Conservation (phyloP, 345 rosid genomes). For the Euphorbia lathyris region DNA sequence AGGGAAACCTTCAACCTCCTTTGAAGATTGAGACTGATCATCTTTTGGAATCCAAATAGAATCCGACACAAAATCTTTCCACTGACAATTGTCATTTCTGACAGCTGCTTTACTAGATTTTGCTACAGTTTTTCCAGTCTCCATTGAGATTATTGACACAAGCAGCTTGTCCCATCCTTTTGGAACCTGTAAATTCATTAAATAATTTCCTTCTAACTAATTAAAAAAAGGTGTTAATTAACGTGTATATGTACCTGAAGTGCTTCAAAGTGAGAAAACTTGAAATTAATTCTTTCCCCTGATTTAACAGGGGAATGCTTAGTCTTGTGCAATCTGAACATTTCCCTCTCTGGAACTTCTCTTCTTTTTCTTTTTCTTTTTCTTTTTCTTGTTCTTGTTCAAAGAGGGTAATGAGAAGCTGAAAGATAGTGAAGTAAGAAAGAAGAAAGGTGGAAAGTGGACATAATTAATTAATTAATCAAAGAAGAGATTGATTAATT, state of each 20-base stretch:
- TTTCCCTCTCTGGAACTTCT: slow-evolving; percentile 5
- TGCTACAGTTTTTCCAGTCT: slow-evolving; percentile 47
- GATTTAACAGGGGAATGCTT: slow-evolving; percentile 27
- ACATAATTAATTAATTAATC: background rate
- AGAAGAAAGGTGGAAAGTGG: background rate
- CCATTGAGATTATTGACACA: slow-evolving; percentile 41
- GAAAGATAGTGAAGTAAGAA: background rate
- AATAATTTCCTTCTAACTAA: background rate
- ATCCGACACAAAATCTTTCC: slow-evolving; percentile 46
- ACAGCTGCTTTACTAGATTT: slow-evolving; percentile 42
- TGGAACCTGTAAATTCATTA: slow-evolving; percentile 39
- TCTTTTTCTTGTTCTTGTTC: background rate
- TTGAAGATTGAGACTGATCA: slow-evolving; percentile 22
- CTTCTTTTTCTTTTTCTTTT: background rate
- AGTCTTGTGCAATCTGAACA: slow-evolving; percentile 48
- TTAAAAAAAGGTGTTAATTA: background rate
- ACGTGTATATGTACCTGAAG: slow-evolving; percentile 31
- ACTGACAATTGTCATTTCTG: slow-evolving; percentile 52
- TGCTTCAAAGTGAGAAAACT: slow-evolving; percentile 44
- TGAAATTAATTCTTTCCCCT: slow-evolving; percentile 48
- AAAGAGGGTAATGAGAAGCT: background rate
- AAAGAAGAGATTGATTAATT: background rate
- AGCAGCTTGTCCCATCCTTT: slow-evolving; percentile 67
- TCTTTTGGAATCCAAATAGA: slow-evolving; percentile 38
- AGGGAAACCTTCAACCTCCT: slow-evolving; percentile 35